phyloP scores from a whole-genome alignment of 768 basidiomycete genomes.

The Leccinum boreale region DNA sequence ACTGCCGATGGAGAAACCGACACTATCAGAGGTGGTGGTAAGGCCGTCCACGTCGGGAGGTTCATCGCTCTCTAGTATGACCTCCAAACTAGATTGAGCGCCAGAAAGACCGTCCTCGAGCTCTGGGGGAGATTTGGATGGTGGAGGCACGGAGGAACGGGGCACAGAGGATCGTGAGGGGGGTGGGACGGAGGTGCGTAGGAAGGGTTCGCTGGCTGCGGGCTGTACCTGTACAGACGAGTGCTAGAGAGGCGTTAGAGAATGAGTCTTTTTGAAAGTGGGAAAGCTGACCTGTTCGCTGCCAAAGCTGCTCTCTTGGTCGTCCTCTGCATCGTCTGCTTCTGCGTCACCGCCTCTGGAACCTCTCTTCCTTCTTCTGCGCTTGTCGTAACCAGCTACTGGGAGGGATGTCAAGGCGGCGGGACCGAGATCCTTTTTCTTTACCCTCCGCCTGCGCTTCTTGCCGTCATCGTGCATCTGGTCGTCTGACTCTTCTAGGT shows the following conservation, averaged over 20 bases:
- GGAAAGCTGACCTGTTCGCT: constrained; percentile 40
- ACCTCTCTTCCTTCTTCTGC: constrained; percentile 48
- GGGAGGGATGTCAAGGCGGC: constrained; percentile 67
- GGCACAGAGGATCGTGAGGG: constrained; percentile 34
- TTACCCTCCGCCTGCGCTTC: constrained; percentile 48
- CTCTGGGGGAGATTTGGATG: constrained; percentile 18
- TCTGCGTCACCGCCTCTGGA: constrained; percentile 41
- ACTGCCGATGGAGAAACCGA: constrained; percentile 45
- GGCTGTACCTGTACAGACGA: constrained; percentile 32
- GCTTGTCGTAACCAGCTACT: constrained; percentile 62
- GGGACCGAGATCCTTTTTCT: constrained; percentile 47
- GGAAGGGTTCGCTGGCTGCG: constrained; percentile 32
- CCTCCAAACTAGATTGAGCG: constrained; percentile 52
- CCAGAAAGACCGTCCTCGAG: constrained; percentile 31
- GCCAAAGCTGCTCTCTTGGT: constrained; percentile 36
- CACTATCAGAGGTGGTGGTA: constrained; percentile 20
- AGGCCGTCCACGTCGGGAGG: constrained; percentile 30
- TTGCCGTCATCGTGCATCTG: constrained; percentile 52
- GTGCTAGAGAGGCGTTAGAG: constrained; percentile 16
- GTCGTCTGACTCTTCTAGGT: constrained; percentile 64
- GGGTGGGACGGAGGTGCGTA: constrained; percentile 37
- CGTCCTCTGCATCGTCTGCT: constrained; percentile 44
- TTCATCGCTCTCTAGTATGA: constrained; percentile 68
- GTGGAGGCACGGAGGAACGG: constrained; percentile 43
- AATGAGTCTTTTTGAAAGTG: constrained; percentile 19